Conservation (phyloP, 2,329 filamentous ascomycete species). For the Fusarium irregulare region DNA sequence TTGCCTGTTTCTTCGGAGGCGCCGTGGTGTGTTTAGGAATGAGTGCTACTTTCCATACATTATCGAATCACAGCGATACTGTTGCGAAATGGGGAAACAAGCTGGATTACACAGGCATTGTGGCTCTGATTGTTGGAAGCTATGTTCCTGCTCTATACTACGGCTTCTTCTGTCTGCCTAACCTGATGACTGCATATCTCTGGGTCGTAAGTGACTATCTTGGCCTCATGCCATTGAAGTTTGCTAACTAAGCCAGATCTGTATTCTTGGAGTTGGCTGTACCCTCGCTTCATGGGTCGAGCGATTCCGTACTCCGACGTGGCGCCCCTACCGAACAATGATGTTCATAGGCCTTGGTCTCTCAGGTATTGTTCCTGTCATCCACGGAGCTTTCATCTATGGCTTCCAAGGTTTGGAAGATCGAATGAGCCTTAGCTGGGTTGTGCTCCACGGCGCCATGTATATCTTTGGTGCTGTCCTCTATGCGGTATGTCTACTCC, state of each 20-base stretch:
- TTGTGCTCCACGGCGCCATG: constrained; percentile 81
- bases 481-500: constrained; percentile 74
- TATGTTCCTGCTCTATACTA: constrained; percentile 92
- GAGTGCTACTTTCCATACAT: constrained; percentile 86
- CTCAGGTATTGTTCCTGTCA: constrained; percentile 83
- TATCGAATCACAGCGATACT: constrained; percentile 83
- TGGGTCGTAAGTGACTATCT: constrained; percentile 68
- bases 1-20: constrained; percentile 82
- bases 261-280: constrained; percentile 79
- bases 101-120: constrained; percentile 94
- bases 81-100: constrained; percentile 90
- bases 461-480: constrained; percentile 89
- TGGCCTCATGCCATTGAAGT: background rate
- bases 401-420: constrained; percentile 73
- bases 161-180: constrained; percentile 78
- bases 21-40: constrained; percentile 79
- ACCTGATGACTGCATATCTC: constrained; percentile 77
- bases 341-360: constrained; percentile 93
- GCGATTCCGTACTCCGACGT: constrained; percentile 83
- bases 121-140: constrained; percentile 89
- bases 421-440: constrained; percentile 83
- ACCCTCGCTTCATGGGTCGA: constrained; percentile 81
- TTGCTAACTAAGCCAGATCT: constrained; percentile 69
- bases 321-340: constrained; percentile 84
- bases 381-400: constrained; percentile 78